Evolutionary conservation across 192 early-diverging fungal species (phyloP), one percentile per base, ranked within the genome.

Genomic region (Diversispora epigaea): DNA sequence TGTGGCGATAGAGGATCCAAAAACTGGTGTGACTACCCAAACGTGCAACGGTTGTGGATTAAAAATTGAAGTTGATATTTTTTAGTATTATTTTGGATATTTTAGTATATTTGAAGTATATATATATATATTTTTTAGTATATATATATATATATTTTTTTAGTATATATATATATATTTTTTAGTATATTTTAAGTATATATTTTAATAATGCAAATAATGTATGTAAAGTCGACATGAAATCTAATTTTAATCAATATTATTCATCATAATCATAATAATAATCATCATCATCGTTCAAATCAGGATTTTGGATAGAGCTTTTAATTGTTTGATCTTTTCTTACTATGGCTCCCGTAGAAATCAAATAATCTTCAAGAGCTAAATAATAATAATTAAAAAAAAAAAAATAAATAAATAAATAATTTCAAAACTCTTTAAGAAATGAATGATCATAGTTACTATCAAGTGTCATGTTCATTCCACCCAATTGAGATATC

Each of bases 401-500:
- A 39, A 63, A 15, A 17, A 21, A 62, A 6, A 68, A 52, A 15
- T 3, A 39, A 6, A 25, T 39, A 17, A 41, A 39, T 17, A 7
- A 40, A 17, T 25, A 43, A 25, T 40, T 39, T 19, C 2, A 47
- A n/a, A 6, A 21, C 14, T 22, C 45, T 44, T 0, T 17, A 73
- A 21, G 45, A 21, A 21, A 52, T 8, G 66, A 75, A 73, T 4
- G 4, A 54, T 4, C 10, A 54, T 54, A 17, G 4, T 54, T 83
- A 85, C 88, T 88, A 77, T 89, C 84, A 45, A 86, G 85, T 44
- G 87, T 94, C 73, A 91, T 91, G 40, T 89, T 86, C 84, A 91
- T 86, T 41, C 95, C 95, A 50, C 95, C 95, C 76, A 95, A 88
- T 52, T 83, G 79, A 63, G 88, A 79, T 50, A 94, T 83, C 25